Evolutionary conservation across 2,329 filamentous ascomycete species (phyloP).

Genomic region (Neopestalotiopsis sp.): DNA sequence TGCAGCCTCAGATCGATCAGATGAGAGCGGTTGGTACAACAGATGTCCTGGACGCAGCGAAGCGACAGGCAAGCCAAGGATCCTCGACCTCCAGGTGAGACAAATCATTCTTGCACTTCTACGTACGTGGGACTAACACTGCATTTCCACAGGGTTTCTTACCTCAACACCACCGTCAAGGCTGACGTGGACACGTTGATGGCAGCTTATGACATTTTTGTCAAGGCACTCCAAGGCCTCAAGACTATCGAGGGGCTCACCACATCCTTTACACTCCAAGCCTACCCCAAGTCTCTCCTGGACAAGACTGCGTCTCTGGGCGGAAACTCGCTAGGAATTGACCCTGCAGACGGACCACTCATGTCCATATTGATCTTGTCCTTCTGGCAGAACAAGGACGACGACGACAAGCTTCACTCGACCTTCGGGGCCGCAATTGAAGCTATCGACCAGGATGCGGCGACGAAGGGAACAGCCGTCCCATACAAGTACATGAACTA

Average conservation of each 20-base stretch:
- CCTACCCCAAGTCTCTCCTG: not conserved
- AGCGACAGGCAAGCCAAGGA: not conserved
- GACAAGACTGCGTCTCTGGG: not conserved
- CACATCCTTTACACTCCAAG: not conserved
- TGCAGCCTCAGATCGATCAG: slow-evolving; percentile 6
- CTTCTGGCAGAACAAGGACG: not conserved
- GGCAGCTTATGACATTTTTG: not conserved
- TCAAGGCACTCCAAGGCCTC: not conserved
- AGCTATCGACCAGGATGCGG: not conserved
- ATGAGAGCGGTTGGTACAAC: not conserved
- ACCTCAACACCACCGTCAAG: slow-evolving; percentile 4
- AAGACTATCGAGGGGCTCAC: not conserved
- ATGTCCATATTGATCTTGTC: not conserved
- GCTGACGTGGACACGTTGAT: not conserved
- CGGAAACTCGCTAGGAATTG: not conserved
- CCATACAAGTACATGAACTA: slow-evolving; percentile 28
- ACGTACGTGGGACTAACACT: not conserved
- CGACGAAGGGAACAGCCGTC: not conserved
- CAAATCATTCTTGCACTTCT: not conserved
- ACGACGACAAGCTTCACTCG: not conserved
- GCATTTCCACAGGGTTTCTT: not conserved
- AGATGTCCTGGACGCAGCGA: not conserved
- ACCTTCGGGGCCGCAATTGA: not conserved
- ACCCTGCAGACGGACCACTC: not conserved
- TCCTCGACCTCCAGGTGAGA: not conserved